Evolutionary conservation across 805 yeast genomes (phyloP).

Genomic region (Ogataea parapolymorpha): DNA sequence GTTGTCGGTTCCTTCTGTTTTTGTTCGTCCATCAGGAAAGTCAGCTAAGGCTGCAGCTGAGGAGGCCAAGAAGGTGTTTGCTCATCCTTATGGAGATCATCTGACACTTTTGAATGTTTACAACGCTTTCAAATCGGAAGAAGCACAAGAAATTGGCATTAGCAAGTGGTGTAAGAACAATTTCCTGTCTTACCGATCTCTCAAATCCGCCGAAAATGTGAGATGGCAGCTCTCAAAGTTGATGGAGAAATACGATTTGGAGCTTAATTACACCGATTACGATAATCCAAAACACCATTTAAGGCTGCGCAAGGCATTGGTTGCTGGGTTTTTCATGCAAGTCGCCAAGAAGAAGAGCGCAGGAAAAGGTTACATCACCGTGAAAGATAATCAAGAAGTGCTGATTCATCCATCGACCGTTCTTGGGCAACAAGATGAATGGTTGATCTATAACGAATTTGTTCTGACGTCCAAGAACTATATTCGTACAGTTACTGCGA

Average conservation of each 20-base stretch:
- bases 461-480: slow-evolving; percentile 91
- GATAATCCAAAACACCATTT: slow-evolving; percentile 65
- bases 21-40: slow-evolving; percentile 85
- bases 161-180: slow-evolving; percentile 91
- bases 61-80: slow-evolving; percentile 81
- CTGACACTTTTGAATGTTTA: slow-evolving; percentile 84
- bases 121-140: slow-evolving; percentile 76
- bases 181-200: slow-evolving; percentile 77
- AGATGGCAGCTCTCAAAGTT: slow-evolving; percentile 77
- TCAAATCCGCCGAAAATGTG: slow-evolving; percentile 82
- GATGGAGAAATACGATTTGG: slow-evolving; percentile 79
- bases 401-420: slow-evolving; percentile 92
- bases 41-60: slow-evolving; percentile 86
- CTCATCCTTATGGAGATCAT: slow-evolving; percentile 95
- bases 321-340: slow-evolving; percentile 97
- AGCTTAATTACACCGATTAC: slow-evolving; percentile 63
- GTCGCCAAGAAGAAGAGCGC: slow-evolving; percentile 90
- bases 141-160: slow-evolving; percentile 61
- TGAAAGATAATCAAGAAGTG: slow-evolving; percentile 95
- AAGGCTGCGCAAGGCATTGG: slow-evolving; percentile 79
- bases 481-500: slow-evolving; percentile 87
- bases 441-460: slow-evolving; percentile 94
- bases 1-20: slow-evolving; percentile 90
- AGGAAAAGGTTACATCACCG: slow-evolving; percentile 80
- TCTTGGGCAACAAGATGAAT: slow-evolving; percentile 82